Conservation (phyloP, 805 yeast species). For the Lipomyces orientalis region DNA sequence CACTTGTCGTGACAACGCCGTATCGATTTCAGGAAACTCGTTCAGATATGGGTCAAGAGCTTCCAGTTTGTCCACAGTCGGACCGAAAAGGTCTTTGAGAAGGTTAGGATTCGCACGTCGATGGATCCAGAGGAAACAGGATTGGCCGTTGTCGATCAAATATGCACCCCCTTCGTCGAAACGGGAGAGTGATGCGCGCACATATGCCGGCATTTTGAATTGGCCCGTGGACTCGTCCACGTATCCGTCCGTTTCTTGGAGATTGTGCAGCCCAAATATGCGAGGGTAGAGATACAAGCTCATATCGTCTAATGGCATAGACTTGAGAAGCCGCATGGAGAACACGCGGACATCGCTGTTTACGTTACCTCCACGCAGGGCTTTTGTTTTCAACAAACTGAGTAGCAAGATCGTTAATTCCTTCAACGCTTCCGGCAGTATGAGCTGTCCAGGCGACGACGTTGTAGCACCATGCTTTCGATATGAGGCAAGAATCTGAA, state of each 20-base stretch:
- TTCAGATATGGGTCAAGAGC: conserved; percentile 57
- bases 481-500: conserved; percentile 65
- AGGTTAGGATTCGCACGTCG: conserved; percentile 69
- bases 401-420: conserved; percentile 71
- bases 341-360: conserved; percentile 69
- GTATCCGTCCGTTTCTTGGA: conserved; percentile 64
- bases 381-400: conserved; percentile 70
- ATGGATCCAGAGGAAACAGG: conserved; percentile 67
- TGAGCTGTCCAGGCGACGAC: conserved; percentile 62
- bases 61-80: conserved; percentile 49
- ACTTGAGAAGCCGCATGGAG: conserved; percentile 57
- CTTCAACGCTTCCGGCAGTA: conserved; percentile 80
- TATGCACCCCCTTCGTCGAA: conserved; percentile 75
- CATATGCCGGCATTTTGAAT: conserved; percentile 58
- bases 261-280: conserved; percentile 70
- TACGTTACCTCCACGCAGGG: conserved; percentile 59
- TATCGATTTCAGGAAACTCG: conserved; percentile 71
- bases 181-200: conserved; percentile 52
- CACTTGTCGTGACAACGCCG: conserved; percentile 71
- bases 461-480: conserved; percentile 52
- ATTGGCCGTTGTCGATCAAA: conserved; percentile 71
- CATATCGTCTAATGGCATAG: conserved; percentile 61
- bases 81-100: conserved; percentile 76
- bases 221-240: conserved; percentile 43
- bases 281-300: conserved; percentile 79